A percentile compares a stretch with the other conserved stretches of the same genome.
Conservation (phyloP, 495 filamentous ascomycete species). For the Saxispiralis lemnorum region DNA sequence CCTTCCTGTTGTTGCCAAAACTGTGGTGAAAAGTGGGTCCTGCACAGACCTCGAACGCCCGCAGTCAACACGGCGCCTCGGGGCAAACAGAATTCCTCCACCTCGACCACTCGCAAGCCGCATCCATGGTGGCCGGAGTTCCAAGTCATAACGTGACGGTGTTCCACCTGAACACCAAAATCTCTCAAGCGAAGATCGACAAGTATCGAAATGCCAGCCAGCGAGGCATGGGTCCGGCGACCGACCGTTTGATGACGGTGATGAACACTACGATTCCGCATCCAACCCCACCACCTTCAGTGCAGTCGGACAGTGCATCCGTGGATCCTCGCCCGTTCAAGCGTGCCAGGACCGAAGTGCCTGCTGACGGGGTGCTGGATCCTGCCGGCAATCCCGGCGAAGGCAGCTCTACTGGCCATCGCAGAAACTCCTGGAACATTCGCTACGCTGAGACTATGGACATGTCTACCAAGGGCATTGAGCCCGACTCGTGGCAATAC, state of each 20-base stretch:
- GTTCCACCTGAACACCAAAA: conserved; percentile 12
- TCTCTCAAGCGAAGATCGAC: conserved; percentile 13
- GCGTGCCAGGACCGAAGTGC: no score
- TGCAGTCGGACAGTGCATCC: no score
- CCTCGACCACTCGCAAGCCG: no score
- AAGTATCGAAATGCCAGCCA: conserved; percentile 14
- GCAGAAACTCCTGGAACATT: not conserved
- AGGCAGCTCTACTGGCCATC: no score
- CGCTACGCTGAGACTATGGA: conserved; percentile 13
- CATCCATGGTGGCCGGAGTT: no score
- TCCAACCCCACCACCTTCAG: not conserved
- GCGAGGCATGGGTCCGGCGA: conserved; percentile 7
- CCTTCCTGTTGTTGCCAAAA: no score
- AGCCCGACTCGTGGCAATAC: not conserved
- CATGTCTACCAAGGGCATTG: not conserved
- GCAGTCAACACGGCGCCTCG: no score
- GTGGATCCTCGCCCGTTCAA: no score
- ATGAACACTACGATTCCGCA: no score
- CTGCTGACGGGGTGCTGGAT: not conserved
- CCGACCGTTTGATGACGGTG: not conserved
- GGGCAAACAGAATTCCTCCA: no score
- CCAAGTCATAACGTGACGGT: conserved; percentile 5
- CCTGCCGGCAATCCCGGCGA: conserved; percentile 1
- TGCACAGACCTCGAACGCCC: no score
- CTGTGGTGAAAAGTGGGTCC: no score